Conservation (phyloP, 2,329 filamentous ascomycete species). For the Fusarium verticillioides region DNA sequence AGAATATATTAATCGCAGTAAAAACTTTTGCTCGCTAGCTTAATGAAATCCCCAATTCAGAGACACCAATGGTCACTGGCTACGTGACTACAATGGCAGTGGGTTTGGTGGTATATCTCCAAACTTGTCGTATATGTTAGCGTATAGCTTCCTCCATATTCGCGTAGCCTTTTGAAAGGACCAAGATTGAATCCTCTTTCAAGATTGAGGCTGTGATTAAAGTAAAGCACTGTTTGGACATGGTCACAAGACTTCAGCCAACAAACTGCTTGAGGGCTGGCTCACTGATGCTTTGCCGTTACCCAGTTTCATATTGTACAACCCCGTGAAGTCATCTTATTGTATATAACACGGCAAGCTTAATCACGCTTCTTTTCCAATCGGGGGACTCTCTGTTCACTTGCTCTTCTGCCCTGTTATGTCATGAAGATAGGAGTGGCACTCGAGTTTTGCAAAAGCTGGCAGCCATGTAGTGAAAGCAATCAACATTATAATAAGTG, state of each 20-base stretch:
- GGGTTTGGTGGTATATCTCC: background rate
- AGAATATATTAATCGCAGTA: background rate
- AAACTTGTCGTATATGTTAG: background rate
- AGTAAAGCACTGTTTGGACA: background rate
- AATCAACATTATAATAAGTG: background rate
- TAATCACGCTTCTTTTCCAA: background rate
- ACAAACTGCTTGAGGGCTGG: background rate
- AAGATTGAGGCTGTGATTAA: background rate
- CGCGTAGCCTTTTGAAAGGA: background rate
- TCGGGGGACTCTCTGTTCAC: background rate
- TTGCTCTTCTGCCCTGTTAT: background rate
- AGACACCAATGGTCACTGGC: background rate
- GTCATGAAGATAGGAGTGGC: background rate
- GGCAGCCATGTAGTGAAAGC: background rate
- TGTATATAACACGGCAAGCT: background rate
- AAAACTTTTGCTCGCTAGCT: background rate
- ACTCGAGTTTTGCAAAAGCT: background rate
- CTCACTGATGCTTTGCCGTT: background rate
- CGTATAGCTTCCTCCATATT: background rate
- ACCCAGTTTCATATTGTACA: background rate
- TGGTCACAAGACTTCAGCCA: background rate
- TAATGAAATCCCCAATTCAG: no score
- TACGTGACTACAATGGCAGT: background rate
- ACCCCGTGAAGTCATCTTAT: background rate
- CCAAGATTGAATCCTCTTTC: no score